Percentiles rank a stretch among this genome's conserved stretches.
phyloP scores from a whole-genome alignment of 169 alveolate genomes.

The Sarcocystis neurona region DNA sequence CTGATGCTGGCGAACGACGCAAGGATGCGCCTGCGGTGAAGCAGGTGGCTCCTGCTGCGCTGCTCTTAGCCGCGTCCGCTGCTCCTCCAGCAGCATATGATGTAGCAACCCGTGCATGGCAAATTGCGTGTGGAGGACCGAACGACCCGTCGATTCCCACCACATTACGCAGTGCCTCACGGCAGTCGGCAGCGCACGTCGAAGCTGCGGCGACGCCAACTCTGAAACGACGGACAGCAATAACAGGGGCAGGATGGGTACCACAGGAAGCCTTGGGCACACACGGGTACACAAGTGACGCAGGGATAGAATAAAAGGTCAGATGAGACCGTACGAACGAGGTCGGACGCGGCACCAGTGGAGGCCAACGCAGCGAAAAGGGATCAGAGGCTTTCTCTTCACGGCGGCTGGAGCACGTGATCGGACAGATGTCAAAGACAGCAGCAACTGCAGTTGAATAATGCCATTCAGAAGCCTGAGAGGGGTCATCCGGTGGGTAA shows the following conservation, averaged over 20 bases:
- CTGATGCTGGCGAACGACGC: too few relatives aligned
- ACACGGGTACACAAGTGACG: not conserved
- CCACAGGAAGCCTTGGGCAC: too few relatives aligned
- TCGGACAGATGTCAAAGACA: too few relatives aligned
- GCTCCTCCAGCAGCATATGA: not conserved
- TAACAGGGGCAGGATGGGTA: not conserved
- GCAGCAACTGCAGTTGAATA: too few relatives aligned
- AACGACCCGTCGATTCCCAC: slow-evolving; percentile 22
- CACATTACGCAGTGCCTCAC: not conserved
- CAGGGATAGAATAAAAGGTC: not conserved
- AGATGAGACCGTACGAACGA: not conserved
- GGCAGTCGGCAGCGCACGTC: slow-evolving; percentile 13
- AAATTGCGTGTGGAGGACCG: not conserved
- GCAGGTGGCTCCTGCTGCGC: too few relatives aligned
- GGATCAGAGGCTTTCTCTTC: not conserved
- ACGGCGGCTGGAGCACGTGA: not conserved
- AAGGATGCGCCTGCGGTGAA: too few relatives aligned
- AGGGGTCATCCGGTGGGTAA: too few relatives aligned
- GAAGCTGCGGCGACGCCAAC: not conserved
- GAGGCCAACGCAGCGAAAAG: not conserved
- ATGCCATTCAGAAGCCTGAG: too few relatives aligned
- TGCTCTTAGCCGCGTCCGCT: not conserved
- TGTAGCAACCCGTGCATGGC: slow-evolving; percentile 17
- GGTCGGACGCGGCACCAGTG: not conserved
- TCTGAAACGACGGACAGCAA: not conserved